Base-by-base conservation (phyloP, 2,329 filamentous ascomycete genomes). In the Aphanocladium album region DNA sequence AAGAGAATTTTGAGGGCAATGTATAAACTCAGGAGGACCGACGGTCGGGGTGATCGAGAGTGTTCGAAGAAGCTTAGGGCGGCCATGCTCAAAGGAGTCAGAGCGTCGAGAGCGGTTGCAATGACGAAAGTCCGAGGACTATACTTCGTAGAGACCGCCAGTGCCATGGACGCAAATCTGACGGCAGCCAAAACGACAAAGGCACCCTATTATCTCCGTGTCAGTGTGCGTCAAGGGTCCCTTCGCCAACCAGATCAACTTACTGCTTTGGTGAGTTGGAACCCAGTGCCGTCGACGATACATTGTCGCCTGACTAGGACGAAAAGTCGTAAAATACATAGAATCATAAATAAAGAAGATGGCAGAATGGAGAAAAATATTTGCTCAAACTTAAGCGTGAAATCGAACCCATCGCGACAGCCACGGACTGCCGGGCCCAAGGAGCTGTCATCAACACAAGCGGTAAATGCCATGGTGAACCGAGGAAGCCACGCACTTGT, bases 341-440 rank as follows among this genome's bases (percentile, higher is more conserved):
- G 56, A 0, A 72, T 63, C 14, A 78, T 63, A 45, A 81, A 79
- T 0, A 79, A 57, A 1, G 72, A 64, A 0, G 74, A 67, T 0
- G 80, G 80, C 2, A 78, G 66, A 9, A 80, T 71, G 1, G 74
- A 72, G n/a, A 82, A 71, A 54, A 81, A 72, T 4, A 80, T 70
- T 21, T 76, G 71, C 65, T 82, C 79, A 58, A 83, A 82, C 30
- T 72, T 73, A 54, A 81, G 68, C 1, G 80, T 82, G 60, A 82
- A 81, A 65, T 82, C 80, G 59, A 82, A 82, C 61, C 79, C 74
- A 55, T 70, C 74, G 11, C 79, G 76, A 60, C 79, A 82, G 23
- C 76, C 78, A 11, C 64, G 64, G n/a, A 82, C 76, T 7, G 67
- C 64, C 0, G 80, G 79, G 3, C 80, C 79, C 21, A 80, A 72